Percentiles rank a stretch among this genome's conserved stretches.
phyloP scores from a whole-genome alignment of 2,329 filamentous ascomycete genomes.

The Thielaviopsis populi region DNA sequence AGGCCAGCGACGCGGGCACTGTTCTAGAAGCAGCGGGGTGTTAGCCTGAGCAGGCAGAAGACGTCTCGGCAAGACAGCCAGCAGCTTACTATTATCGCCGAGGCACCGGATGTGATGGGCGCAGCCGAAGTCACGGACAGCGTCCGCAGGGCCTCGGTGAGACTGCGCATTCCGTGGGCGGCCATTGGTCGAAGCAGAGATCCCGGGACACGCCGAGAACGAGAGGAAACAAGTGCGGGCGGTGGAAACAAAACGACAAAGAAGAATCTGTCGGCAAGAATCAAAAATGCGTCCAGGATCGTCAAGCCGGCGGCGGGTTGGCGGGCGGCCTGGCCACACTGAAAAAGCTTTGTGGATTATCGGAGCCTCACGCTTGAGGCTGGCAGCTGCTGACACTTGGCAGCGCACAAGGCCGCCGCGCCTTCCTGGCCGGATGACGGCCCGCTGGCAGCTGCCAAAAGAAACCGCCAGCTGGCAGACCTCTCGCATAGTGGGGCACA shows the following conservation, averaged over 20 bases:
- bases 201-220: background rate
- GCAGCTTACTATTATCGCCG: background rate
- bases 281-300: background rate
- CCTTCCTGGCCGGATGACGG: background rate
- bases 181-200: constrained; percentile 25
- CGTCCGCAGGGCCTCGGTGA: constrained; percentile 38
- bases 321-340: background rate
- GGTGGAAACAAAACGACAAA: background rate
- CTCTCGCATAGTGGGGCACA: background rate
- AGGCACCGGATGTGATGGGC: background rate
- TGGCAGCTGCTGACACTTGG: background rate
- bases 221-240: background rate
- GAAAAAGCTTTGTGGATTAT: constrained; percentile 4
- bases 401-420: accelerated
- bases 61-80: background rate
- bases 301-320: background rate
- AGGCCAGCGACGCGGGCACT: background rate
- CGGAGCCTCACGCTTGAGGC: background rate
- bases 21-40: background rate
- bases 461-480: background rate
- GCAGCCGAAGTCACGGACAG: constrained; percentile 21
- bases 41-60: background rate
- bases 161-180: constrained; percentile 33
- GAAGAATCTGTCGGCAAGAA: background rate
- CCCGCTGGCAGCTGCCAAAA: background rate